Conservation (phyloP, 2,329 filamentous ascomycete species). For the Colletotrichum caudatum region DNA sequence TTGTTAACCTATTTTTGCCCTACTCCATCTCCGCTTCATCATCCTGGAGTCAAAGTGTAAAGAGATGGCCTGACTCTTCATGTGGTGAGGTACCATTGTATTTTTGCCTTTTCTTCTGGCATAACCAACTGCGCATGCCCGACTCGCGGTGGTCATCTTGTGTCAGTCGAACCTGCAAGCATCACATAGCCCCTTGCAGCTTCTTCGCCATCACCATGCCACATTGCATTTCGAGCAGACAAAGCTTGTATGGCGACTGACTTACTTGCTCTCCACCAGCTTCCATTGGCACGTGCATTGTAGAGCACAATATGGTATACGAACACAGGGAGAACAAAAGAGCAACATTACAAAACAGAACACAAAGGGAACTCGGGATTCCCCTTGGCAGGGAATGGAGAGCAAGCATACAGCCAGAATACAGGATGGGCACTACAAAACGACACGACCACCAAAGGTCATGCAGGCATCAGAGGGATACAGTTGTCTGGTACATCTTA, state of each 20-base stretch:
- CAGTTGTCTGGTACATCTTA: constrained; percentile 4
- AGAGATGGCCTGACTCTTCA: constrained; percentile 14
- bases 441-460: background rate
- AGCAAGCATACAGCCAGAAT: constrained; percentile 17
- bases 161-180: background rate
- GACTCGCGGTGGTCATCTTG: background rate
- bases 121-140: background rate
- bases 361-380: constrained; percentile 7
- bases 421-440: constrained; percentile 7
- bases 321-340: constrained; percentile 23
- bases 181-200: constrained; percentile 16
- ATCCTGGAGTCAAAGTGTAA: constrained; percentile 19
- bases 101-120: background rate
- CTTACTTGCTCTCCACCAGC: constrained; percentile 20
- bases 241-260: background rate
- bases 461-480: background rate
- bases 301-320: background rate
- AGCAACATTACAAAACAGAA: constrained; percentile 14
- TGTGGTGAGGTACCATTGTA: background rate
- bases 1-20: background rate
- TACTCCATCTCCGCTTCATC: constrained; percentile 3
- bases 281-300: constrained; percentile 24
- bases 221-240: constrained; percentile 26
- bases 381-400: constrained; percentile 18
- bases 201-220: constrained; percentile 27